Base-by-base conservation (phyloP, 2,329 filamentous ascomycete species). In the Myriosclerotinia curreyana region DNA sequence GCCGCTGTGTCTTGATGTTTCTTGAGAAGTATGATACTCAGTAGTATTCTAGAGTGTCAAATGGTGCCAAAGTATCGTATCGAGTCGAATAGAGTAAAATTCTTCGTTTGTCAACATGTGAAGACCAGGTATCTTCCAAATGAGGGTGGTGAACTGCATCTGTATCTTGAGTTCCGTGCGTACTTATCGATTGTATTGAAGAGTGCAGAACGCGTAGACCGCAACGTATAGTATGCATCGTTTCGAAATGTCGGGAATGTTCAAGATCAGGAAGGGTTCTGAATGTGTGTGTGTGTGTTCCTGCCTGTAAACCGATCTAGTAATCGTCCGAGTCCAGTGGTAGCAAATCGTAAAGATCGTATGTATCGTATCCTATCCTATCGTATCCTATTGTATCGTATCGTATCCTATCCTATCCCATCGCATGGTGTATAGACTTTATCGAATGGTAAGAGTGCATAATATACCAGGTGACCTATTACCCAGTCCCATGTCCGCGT, bases 261-360 rank as follows among this genome's bases (percentile, higher is more conserved):
- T 2, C 42, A 48, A 55, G 54, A 58, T n/a, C 28, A 46, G 55
- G 42, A 25, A 59, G 28, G 28, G 3, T 59, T 48, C 31, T 42
- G 48, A 46, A 59, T 59, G 55, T 48, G 31, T 48, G 55, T 48
- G 31, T 48, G 55, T 58, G 40, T 25, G 11, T 31, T 22, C 25
- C 5, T 11, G 14, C 20, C n/a, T 17, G 9, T n/a, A 8, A 17
- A 7, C 5, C 42, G 55, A 58, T 48, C 40, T 36, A 11, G 28
- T 22, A 36, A 38, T 48, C 20, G 31, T 38, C 55, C 55, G 55
- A 25, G 55, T 38, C 55, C 55, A 48, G n/a, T 36, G 11, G 20
- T 36, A 17, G 11, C 15, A 25, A 17, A 59, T 22, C 14, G n/a
- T 59, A 7, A 49, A 49, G 46, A 49, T 49, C 12, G 31, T 25